A percentile compares a stretch with the other conserved stretches of the same genome.
Conservation (phyloP, 1,284 basidiomycete species). For the Rhodotorula sp. region DNA sequence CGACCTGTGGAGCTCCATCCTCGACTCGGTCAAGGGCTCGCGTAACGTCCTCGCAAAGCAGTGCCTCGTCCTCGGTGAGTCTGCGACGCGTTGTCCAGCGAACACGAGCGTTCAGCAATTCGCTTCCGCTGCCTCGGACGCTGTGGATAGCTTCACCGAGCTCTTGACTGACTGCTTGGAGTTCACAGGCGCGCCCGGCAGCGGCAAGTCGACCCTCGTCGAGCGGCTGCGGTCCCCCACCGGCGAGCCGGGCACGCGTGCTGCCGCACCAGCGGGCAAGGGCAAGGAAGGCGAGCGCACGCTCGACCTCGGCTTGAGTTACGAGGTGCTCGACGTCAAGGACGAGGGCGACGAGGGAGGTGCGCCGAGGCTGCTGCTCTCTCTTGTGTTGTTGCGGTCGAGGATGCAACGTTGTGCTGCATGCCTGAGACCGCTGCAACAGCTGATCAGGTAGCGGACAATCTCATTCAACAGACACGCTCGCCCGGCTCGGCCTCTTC, state of each 20-base stretch:
- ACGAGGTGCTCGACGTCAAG: slow-evolving; percentile 78
- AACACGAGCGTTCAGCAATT: not conserved
- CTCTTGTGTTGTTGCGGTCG: not conserved
- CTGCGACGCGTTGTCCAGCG: slow-evolving; percentile 41
- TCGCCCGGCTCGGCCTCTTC: slow-evolving; percentile 39
- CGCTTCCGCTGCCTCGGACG: not conserved
- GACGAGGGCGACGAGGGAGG: slow-evolving; percentile 85
- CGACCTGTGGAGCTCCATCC: slow-evolving; percentile 88
- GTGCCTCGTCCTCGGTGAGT: slow-evolving; percentile 74
- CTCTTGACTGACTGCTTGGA: not conserved
- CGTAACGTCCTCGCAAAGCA: slow-evolving; percentile 83
- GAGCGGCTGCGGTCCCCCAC: not conserved
- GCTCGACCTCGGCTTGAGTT: slow-evolving; percentile 76
- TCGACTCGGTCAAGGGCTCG: slow-evolving; percentile 80
- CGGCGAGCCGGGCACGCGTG: slow-evolving; percentile 1
- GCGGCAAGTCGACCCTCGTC: slow-evolving; percentile 23
- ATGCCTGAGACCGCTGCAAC: too few relatives aligned
- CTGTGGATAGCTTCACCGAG: too few relatives aligned
- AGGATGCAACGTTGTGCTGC: too few relatives aligned
- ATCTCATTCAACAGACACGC: slow-evolving; percentile 21
- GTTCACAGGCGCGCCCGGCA: slow-evolving; percentile 1
- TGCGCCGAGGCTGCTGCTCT: slow-evolving; percentile 50
- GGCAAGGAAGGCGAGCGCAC: slow-evolving; percentile 25
- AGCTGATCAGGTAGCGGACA: too few relatives aligned
- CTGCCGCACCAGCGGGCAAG: not conserved